Evolutionary conservation across 2,329 filamentous ascomycete genomes (phyloP).

Genomic region (Chrysosporium queenslandicum): DNA sequence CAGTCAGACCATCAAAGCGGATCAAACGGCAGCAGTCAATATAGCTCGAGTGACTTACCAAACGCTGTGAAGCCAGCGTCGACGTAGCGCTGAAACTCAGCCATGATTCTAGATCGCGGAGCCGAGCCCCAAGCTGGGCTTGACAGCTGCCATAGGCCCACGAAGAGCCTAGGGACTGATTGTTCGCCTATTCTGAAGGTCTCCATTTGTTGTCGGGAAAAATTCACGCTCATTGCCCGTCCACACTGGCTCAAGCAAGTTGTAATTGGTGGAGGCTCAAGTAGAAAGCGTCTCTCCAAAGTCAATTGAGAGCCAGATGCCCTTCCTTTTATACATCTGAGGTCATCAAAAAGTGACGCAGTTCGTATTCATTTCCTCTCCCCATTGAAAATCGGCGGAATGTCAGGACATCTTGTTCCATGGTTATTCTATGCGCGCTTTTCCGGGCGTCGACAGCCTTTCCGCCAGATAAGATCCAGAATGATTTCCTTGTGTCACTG

Average conservation of each 20-base stretch:
- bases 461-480: background rate
- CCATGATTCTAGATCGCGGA: constrained; percentile 29
- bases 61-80: constrained; percentile 32
- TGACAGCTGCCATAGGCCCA: constrained; percentile 43
- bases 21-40: background rate
- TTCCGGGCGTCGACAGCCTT: background rate
- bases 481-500: background rate
- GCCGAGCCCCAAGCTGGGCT: constrained; percentile 37
- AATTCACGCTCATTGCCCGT: background rate
- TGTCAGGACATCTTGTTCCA: background rate
- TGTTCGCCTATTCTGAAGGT: constrained; percentile 26
- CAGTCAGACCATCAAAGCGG: background rate
- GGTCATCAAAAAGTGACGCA: background rate
- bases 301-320: background rate
- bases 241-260: background rate
- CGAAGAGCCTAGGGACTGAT: constrained; percentile 37
- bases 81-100: constrained; percentile 31
- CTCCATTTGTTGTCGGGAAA: constrained; percentile 20
- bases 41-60: constrained; percentile 19
- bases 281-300: background rate
- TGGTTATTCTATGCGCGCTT: background rate
- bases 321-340: background rate
- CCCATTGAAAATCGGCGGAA: background rate
- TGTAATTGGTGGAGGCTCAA: background rate
- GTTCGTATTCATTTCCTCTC: background rate